These are phyloP conservation scores for Cladophialophora carrionii DNA, from an alignment of 2,329 filamentous ascomycete genomes.

Conservation along the genomic window DNA sequence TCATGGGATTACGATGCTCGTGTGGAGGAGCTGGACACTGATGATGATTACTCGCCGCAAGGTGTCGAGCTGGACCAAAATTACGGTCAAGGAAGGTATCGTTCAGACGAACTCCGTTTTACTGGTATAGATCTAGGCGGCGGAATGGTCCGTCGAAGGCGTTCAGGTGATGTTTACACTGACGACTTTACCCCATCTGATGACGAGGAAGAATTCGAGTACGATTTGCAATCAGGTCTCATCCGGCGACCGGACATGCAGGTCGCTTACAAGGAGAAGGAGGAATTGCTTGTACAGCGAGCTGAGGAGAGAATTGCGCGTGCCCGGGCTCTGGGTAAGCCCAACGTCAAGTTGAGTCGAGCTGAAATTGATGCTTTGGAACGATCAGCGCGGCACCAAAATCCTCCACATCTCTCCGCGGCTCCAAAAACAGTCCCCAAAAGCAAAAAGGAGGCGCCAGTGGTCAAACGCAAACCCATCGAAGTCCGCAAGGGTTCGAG, in stretches of 20 bases:
- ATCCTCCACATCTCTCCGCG: constrained; percentile 55
- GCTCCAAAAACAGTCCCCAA: constrained; percentile 37
- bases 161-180: constrained; percentile 55
- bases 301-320: constrained; percentile 79
- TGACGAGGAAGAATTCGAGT: constrained; percentile 57
- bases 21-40: constrained; percentile 48
- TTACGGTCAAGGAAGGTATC: constrained; percentile 53
- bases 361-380: constrained; percentile 82
- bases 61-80: constrained; percentile 57
- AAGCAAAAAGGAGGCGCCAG: constrained; percentile 37
- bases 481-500: constrained; percentile 36
- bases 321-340: constrained; percentile 74
- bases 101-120: constrained; percentile 64
- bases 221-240: constrained; percentile 57
- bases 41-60: constrained; percentile 58
- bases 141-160: constrained; percentile 48
- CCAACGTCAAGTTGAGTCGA: constrained; percentile 77
- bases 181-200: constrained; percentile 49
- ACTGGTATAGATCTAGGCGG: constrained; percentile 62
- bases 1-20: constrained; percentile 54
- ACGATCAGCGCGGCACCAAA: constrained; percentile 55
- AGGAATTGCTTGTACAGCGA: constrained; percentile 75
- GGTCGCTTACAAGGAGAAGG: constrained; percentile 64
- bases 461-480: constrained; percentile 37
- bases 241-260: constrained; percentile 52